A percentile compares a stretch with the other conserved stretches of the same genome.
Conservation (phyloP, 2,329 filamentous ascomycete species). For the Verticillium dahliae region DNA sequence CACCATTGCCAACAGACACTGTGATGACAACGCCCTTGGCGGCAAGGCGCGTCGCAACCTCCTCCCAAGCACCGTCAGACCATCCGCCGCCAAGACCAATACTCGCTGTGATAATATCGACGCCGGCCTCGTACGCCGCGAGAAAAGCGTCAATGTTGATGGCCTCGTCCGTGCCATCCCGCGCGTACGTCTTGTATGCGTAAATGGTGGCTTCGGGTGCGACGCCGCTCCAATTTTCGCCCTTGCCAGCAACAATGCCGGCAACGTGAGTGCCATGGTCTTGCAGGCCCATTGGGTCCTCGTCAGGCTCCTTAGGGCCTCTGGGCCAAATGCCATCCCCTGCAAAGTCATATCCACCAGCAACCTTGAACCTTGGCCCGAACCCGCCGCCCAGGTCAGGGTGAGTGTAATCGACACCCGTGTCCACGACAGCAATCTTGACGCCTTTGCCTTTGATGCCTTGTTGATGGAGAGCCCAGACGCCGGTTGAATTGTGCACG, state of each 20-base stretch:
- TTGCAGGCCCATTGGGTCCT: neutral
- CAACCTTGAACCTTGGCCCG: constrained; percentile 11
- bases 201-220: constrained; percentile 18
- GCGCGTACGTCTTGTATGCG: constrained; percentile 13
- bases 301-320: neutral
- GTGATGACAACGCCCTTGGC: constrained; percentile 39
- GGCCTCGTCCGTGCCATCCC: constrained; percentile 3
- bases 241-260: constrained; percentile 37
- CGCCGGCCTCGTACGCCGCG: constrained; percentile 24
- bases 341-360: constrained; percentile 16
- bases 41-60: neutral
- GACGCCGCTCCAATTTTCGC: constrained; percentile 15
- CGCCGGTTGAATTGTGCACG: constrained; percentile 28
- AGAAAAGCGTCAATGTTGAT: constrained; percentile 25
- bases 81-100: constrained; percentile 19
- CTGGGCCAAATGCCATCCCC: constrained; percentile 11
- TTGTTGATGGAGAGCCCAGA: constrained; percentile 27
- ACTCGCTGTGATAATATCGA: constrained; percentile 36
- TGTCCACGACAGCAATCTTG: constrained; percentile 31
- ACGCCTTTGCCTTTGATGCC: constrained; percentile 29
- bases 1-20: constrained; percentile 45
- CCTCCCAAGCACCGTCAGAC: neutral
- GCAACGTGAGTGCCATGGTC: constrained; percentile 39
- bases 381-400: constrained; percentile 14
- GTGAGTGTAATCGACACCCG: constrained; percentile 32